Evolutionary conservation across 495 filamentous ascomycete species (phyloP).

Genomic region (Penicillium verhagenii): DNA sequence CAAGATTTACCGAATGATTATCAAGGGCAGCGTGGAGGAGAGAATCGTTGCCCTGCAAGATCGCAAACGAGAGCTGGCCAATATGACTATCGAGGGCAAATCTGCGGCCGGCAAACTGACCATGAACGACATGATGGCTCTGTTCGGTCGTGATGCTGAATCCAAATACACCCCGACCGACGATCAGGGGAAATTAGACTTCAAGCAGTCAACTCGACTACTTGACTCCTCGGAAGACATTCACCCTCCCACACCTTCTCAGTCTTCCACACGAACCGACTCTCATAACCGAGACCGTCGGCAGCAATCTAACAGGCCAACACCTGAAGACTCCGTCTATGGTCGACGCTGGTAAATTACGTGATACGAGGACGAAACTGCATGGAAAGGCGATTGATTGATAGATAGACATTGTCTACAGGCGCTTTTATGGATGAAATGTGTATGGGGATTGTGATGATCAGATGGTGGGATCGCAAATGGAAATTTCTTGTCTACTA

Average conservation of each 20-base stretch:
- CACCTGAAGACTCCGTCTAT: constrained; percentile 42
- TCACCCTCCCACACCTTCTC: constrained; percentile 11
- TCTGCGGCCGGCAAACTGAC: constrained; percentile 74
- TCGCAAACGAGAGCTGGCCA: constrained; percentile 84
- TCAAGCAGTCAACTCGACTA: constrained; percentile 29
- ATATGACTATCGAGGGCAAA: constrained; percentile 80
- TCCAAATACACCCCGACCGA: constrained; percentile 35
- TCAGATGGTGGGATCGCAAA: neutral
- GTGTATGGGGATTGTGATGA: neutral
- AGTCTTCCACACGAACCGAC: constrained; percentile 15
- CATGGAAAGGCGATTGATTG: neutral
- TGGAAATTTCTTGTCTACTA: constrained; percentile 4
- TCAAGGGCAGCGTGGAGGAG: constrained; percentile 83
- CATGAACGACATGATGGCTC: constrained; percentile 87
- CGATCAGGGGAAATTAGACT: constrained; percentile 30
- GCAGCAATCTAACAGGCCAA: constrained; percentile 22
- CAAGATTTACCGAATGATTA: constrained; percentile 87
- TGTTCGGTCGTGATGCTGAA: constrained; percentile 81
- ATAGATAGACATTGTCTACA: neutral
- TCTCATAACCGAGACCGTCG: constrained; percentile 31
- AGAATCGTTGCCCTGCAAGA: constrained; percentile 90
- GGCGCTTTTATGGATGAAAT: neutral
- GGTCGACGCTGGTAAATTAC: constrained; percentile 43
- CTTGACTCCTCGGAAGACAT: constrained; percentile 24
- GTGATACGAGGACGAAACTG: constrained; percentile 4